These are phyloP conservation scores for Flaveria sonorensis DNA, from an alignment of 129 eudicot genomes.

Conservation along the genomic window DNA sequence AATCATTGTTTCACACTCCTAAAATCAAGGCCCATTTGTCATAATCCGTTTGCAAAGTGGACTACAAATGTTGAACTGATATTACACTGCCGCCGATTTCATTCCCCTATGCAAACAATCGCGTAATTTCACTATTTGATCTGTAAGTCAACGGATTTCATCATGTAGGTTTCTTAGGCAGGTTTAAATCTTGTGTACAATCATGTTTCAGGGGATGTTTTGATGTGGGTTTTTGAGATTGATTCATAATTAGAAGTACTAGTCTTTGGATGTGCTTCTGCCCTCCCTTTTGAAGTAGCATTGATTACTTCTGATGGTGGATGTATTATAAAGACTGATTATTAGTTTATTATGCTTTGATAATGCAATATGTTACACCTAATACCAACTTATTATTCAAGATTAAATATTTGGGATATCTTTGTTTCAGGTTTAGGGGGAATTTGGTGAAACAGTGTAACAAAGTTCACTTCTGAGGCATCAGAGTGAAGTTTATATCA, in stretches of 20 bases:
- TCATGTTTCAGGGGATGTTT: too few relatives aligned
- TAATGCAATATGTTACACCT: neutral
- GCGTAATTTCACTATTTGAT: conserved; percentile 10
- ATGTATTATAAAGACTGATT: too few relatives aligned
- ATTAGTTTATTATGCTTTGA: too few relatives aligned
- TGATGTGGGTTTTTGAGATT: too few relatives aligned
- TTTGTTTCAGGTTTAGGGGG: conserved; percentile 24
- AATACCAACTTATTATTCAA: neutral
- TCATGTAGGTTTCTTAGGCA: neutral
- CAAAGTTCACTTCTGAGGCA: neutral
- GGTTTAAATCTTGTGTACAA: neutral
- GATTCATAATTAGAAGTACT: too few relatives aligned
- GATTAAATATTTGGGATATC: neutral
- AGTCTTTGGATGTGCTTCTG: too few relatives aligned
- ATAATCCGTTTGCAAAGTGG: neutral
- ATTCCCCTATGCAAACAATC: conserved; percentile 15
- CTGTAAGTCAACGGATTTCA: conserved; percentile 18
- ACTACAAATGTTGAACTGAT: too few relatives aligned
- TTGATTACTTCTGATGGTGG: too few relatives aligned
- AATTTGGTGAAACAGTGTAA: neutral
- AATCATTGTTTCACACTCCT: conserved; percentile 14
- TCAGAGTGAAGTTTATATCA: conserved; percentile 12
- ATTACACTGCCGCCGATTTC: too few relatives aligned
- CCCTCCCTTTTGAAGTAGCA: too few relatives aligned
- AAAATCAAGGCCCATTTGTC: neutral